Evolutionary conservation across 2,329 filamentous ascomycete species (phyloP).

Genomic region (Claviceps digitariae): DNA sequence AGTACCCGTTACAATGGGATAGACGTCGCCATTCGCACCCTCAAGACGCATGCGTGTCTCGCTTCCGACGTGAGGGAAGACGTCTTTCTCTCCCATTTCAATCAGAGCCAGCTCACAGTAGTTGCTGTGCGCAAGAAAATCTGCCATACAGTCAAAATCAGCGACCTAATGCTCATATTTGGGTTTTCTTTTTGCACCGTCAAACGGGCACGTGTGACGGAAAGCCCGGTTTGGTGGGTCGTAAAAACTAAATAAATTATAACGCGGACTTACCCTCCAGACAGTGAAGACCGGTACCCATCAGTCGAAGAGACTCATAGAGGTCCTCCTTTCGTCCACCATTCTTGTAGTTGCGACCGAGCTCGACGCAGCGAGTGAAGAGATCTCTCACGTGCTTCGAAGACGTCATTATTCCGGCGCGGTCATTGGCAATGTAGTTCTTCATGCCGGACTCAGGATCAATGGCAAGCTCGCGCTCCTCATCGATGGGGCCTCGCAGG

Average conservation of each 20-base stretch:
- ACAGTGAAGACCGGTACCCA: constrained; percentile 83
- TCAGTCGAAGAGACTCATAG: constrained; percentile 71
- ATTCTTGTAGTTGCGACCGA: constrained; percentile 57
- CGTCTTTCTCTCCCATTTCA: constrained; percentile 64
- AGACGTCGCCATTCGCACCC: constrained; percentile 54
- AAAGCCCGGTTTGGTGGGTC: not conserved
- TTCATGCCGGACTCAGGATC: constrained; percentile 70
- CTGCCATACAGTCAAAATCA: constrained; percentile 24
- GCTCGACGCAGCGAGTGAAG: constrained; percentile 60
- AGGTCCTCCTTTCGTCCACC: constrained; percentile 55
- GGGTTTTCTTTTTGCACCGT: no score
- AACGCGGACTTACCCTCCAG: constrained; percentile 46
- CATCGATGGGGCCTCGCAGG: constrained; percentile 71
- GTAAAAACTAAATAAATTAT: no score
- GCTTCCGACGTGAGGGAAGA: constrained; percentile 80
- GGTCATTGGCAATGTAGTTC: constrained; percentile 87
- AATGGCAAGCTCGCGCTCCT: constrained; percentile 62
- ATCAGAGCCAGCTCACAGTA: constrained; percentile 80
- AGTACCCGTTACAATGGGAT: constrained; percentile 76
- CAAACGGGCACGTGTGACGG: no score
- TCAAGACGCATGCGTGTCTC: constrained; percentile 56
- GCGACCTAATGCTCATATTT: not conserved
- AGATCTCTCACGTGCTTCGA: constrained; percentile 62
- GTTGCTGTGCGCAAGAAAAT: constrained; percentile 89
- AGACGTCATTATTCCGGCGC: constrained; percentile 65